Evolutionary conservation across 805 yeast genomes (phyloP), one percentile per base, ranked within the genome.

Genomic region (Starmerella stigmatis): DNA sequence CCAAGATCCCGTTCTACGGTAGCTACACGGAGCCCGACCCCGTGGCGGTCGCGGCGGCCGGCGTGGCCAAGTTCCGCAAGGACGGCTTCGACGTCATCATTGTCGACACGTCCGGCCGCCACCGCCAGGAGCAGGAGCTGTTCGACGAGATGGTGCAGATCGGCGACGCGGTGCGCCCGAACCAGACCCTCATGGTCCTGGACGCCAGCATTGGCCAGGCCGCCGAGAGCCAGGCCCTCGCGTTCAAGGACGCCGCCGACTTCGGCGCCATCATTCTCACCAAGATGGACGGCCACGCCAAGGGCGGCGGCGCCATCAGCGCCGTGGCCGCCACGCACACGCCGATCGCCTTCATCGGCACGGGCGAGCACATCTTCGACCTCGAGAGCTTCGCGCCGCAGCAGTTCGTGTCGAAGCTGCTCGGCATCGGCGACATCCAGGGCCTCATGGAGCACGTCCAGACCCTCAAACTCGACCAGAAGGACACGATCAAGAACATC

Each of bases 201-300:
- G 98, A 89, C 64, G 97, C 96, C 0, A 79, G 96, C 2, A 89
- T 89, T 53, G 98, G 98, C 61, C 98, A 89, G 67, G 96, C 97
- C 11, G 98, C 98, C 2, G 96, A 89, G 68, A 74, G 81, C 7
- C 98, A 89, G 65, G 85, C 95, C 4, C 75, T 74, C 58, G 98
- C 98, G 0, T 89, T 89, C 68, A 92, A 89, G 64, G 95, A 88
- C 43, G 76, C 88, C 26, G 72, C 96, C 4, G 79, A 89, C 60
- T 92, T 92, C 60, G 98, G 98, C 57, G 86, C 96, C 21, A 89
- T 89, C 52, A 81, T 89, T 48, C 72, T 89, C 60, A 89, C 98
- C 19, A 89, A 89, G 64, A 79, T 89, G 94, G 98, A 89, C 65
- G 97, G 97, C 43, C 96, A 92, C 59, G 98, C 97, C 30, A 89